A percentile compares a stretch with the other conserved stretches of the same genome.
Conservation (phyloP, 2,329 filamentous ascomycete genomes). For the Catunica adiposa region DNA sequence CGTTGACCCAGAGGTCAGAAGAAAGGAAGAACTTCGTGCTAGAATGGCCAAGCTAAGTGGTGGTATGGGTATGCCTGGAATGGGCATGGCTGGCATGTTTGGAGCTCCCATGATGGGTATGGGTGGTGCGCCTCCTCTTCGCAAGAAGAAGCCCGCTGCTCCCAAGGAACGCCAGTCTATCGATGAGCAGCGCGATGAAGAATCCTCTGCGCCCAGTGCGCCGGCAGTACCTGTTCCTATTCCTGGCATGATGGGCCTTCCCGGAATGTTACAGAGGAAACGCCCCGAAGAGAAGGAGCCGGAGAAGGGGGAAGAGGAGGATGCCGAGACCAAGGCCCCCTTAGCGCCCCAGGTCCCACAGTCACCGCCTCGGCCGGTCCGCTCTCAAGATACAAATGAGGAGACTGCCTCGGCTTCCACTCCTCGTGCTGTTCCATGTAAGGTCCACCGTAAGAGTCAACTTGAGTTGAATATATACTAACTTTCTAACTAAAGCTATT, state of each 20-base stretch:
- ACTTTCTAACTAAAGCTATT: constrained; percentile 21
- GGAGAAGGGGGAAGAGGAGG: not conserved
- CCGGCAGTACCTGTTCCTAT: constrained; percentile 37
- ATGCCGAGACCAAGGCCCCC: constrained; percentile 27
- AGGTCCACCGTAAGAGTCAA: not conserved
- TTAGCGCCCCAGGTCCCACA: constrained; percentile 2
- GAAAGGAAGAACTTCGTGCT: constrained; percentile 75
- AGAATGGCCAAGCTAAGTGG: constrained; percentile 98
- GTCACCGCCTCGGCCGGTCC: constrained; percentile 4
- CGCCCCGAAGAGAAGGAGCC: not conserved
- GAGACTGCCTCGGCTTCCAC: constrained; percentile 17
- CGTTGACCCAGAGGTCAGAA: constrained; percentile 69
- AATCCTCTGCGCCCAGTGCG: constrained; percentile 17
- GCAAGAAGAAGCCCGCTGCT: constrained; percentile 36
- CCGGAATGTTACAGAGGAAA: constrained; percentile 42
- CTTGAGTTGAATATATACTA: not conserved
- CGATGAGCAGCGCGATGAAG: constrained; percentile 28
- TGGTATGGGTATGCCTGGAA: constrained; percentile 90
- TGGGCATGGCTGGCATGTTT: constrained; percentile 94
- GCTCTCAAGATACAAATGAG: not conserved
- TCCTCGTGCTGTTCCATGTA: constrained; percentile 7
- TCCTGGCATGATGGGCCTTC: constrained; percentile 46
- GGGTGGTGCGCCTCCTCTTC: constrained; percentile 29
- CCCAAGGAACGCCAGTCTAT: constrained; percentile 24
- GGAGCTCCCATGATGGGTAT: constrained; percentile 54